Evolutionary conservation across 768 basidiomycete species (phyloP).

Genomic region (Pulveroboletus sp.): DNA sequence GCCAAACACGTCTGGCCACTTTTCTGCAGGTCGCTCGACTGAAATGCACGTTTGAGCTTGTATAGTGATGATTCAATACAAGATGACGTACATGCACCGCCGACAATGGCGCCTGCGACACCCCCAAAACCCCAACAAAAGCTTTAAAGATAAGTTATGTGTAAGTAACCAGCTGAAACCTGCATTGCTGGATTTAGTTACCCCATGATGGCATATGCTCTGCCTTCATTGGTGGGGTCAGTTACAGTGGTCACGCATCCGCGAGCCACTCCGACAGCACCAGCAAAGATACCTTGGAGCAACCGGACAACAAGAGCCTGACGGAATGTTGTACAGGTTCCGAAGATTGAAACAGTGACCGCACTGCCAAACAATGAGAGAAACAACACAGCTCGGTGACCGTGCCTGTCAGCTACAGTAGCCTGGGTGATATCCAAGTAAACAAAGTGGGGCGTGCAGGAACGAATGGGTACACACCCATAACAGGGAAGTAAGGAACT

Average conservation of each 20-base stretch:
- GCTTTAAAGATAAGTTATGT: conserved; percentile 36
- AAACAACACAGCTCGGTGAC: conserved; percentile 77
- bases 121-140: conserved; percentile 98
- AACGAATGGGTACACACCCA: conserved; percentile 55
- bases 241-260: conserved; percentile 85
- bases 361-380: conserved; percentile 85
- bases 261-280: conserved; percentile 92
- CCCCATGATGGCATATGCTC: conserved; percentile 93
- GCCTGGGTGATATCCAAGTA: conserved; percentile 44
- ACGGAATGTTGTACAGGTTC: conserved; percentile 67
- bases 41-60: conserved; percentile 12
- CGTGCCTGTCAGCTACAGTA: conserved; percentile 91
- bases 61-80: not conserved
- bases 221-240: conserved; percentile 86
- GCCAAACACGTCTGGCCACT: conserved; percentile 78
- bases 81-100: conserved; percentile 65
- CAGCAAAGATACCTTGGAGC: conserved; percentile 87
- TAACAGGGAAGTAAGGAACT: conserved; percentile 90
- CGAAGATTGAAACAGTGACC: conserved; percentile 71
- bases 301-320: conserved; percentile 86
- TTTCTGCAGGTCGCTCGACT: conserved; percentile 83
- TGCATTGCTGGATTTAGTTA: conserved; percentile 22
- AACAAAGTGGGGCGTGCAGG: not conserved
- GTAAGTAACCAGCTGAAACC: conserved; percentile 2
- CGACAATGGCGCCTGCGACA: conserved; percentile 84